Base-by-base conservation (phyloP, 1,284 basidiomycete genomes). In the Papiliotrema laurentii region DNA sequence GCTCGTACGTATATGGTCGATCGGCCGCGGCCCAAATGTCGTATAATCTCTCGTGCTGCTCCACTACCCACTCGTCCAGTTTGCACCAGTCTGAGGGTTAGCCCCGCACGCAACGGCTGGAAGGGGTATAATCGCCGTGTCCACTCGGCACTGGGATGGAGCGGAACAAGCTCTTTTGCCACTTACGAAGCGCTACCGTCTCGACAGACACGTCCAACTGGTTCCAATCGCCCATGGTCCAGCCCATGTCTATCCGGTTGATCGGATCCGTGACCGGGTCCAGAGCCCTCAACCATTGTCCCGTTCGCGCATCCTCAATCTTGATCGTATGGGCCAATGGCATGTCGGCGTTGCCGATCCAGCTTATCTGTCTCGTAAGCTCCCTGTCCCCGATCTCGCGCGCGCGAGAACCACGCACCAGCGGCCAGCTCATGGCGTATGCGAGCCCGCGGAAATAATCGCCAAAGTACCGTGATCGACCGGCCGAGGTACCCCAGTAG, bases 191-290 rank as follows among this genome's bases (percentile, higher is more conserved):
- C 16, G 66, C 72, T 4, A 74, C 63, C 9, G 71, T 75, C 40
- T 68, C 67, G 1, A 64, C 43, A 1, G 53, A 47, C 13, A 71
- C 56, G 38, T 71, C 61, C 25, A 75, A 45, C 60, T 74, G 74
- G 54, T 75, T 75, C 70, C 68, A 75, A 52, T 75, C 74, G 3
- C 72, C 74, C 74, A 75, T 75, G 5, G 62, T 71, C 69, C 69
- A 74, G 21, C 71, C 72, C 55, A 70, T 65, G 56, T 75, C 74
- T 41, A 73, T 66, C 25, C 70, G 55, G 13, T 51, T 45, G 16
- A 75, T 63, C 3, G 70, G 68, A 53, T 75, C 72, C 16, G 66
- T 67, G 10, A 64, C 53, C 1, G 69, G 66, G 47, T 75, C 66
- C 2, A 75, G 54, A 38, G 62, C 56, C 18, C 70, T 53, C 22